A percentile compares a stretch with the other conserved stretches of the same genome.
These are phyloP conservation scores for Corylus heterophylla DNA, from an alignment of 306 rosid species.

Conservation along the genomic window DNA sequence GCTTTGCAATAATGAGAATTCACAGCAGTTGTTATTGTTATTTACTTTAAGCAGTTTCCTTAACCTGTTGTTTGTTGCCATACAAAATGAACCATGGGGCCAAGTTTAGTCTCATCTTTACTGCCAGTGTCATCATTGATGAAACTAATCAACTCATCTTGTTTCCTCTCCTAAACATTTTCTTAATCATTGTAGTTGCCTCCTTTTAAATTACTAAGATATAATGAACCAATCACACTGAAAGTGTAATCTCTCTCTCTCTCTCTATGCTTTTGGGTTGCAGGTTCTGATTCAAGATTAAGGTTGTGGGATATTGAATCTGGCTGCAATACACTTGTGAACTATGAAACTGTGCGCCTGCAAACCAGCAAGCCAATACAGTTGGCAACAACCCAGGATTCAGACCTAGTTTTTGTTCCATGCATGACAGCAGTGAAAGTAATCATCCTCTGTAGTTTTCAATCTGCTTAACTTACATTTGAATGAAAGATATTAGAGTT, in stretches of 20 bases:
- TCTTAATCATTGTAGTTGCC: neutral
- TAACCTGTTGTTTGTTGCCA: neutral
- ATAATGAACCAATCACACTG: neutral
- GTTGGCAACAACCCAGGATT: constrained; percentile 75
- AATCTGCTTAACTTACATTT: constrained; percentile 15
- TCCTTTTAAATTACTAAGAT: neutral
- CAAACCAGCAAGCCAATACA: constrained; percentile 88
- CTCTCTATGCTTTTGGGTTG: constrained; percentile 19
- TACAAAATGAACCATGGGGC: neutral
- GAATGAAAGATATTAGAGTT: constrained; percentile 15
- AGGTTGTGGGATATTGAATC: constrained; percentile 92
- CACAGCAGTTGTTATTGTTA: neutral
- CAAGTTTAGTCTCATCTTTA: neutral
- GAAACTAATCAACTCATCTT: neutral
- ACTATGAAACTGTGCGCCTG: constrained; percentile 85
- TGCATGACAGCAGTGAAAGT: constrained; percentile 94
- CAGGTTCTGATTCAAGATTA: constrained; percentile 95
- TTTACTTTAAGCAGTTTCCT: neutral
- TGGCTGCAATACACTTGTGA: constrained; percentile 90
- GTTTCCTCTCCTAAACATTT: neutral
- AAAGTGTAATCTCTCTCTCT: neutral
- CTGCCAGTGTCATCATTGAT: neutral
- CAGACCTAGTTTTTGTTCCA: constrained; percentile 78
- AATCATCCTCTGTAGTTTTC: constrained; percentile 18
- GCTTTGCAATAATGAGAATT: neutral